Base-by-base conservation (phyloP, 441 rosid species). In the Croton laevigatus region DNA sequence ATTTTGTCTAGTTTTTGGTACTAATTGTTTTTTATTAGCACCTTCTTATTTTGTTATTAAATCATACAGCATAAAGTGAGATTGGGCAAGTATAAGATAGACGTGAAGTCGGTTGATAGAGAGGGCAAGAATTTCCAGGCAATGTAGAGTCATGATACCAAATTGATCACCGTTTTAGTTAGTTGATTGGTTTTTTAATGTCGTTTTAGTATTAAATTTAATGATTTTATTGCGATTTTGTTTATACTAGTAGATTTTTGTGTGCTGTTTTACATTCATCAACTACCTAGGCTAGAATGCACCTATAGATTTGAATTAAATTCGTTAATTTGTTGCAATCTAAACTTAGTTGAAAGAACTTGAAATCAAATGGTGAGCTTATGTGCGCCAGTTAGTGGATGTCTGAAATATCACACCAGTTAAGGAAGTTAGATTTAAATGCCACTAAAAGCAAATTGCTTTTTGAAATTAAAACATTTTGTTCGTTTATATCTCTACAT, bases 81-180 rank as follows among this genome's bases (percentile, higher is more conserved):
- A 76, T 69, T 95, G 77, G 98, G 95, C 32, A 95, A 88, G 83
- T 93, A 84, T 74, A 85, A 84, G 86, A 87, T 98, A 75, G 90
- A 89, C 73, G 87, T 80, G 71, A 84, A 79, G 81, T 93, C 97
- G 9, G 67, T 93, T 78, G 85, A 80, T 71, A 86, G 75, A 74
- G 95, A 95, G 75, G 99, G 99, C 0, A 95, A 91, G 86, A 89
- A 91, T 83, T 70, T 85, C 71, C 92, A 79, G 68, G 98, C 95
- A 66, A 95, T 86, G 74, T 93, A 97, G 99, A 95, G 98, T 61
- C 94, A 91, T 3, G 98, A 95, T 70, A 60, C 87, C 63, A 93
- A 92, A 81, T 78, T 95, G 85, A 81, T 95, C 34, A 94, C 97
- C 64, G 79, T 91, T 82, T 79, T 93, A 79, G 98, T 93, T 74